phyloP scores from a whole-genome alignment of 176 grass and related monocot genomes.

The Dendrocalamus sinicus region DNA sequence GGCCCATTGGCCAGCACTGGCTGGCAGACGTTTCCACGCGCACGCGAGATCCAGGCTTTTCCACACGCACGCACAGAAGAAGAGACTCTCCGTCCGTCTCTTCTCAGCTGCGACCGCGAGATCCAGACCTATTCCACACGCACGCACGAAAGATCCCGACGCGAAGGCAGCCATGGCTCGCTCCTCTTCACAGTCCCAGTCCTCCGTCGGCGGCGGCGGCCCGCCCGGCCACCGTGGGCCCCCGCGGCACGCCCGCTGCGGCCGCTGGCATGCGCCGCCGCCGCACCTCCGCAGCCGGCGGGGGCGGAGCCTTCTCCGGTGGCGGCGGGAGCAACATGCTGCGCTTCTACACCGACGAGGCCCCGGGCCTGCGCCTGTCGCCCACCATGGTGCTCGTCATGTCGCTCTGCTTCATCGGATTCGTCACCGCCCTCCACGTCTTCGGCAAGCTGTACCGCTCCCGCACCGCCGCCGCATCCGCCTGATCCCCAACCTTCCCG shows the following conservation, averaged over 20 bases:
- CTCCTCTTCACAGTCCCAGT: slow-evolving; percentile 74
- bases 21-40: too few relatives aligned
- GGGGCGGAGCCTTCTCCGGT: slow-evolving; percentile 51
- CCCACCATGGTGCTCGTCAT: slow-evolving; percentile 75
- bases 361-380: slow-evolving; percentile 65
- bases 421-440: slow-evolving; percentile 82
- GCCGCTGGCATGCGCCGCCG: slow-evolving; percentile 69
- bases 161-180: slow-evolving; percentile 57
- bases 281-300: slow-evolving; percentile 20
- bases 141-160: neutral
- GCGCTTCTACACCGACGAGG: slow-evolving; percentile 90
- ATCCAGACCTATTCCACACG: neutral
- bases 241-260: slow-evolving; percentile 72
- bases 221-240: slow-evolving; percentile 60
- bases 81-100: neutral
- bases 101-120: neutral
- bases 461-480: slow-evolving; percentile 57
- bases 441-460: slow-evolving; percentile 85
- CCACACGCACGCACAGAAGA: too few relatives aligned
- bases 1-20: too few relatives aligned
- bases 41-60: too few relatives aligned
- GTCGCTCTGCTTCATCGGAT: slow-evolving; percentile 69
- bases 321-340: slow-evolving; percentile 77
- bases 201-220: slow-evolving; percentile 53
- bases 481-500: slow-evolving; percentile 31